Conservation (phyloP, 768 basidiomycete genomes). For the Podaxis sp. region DNA sequence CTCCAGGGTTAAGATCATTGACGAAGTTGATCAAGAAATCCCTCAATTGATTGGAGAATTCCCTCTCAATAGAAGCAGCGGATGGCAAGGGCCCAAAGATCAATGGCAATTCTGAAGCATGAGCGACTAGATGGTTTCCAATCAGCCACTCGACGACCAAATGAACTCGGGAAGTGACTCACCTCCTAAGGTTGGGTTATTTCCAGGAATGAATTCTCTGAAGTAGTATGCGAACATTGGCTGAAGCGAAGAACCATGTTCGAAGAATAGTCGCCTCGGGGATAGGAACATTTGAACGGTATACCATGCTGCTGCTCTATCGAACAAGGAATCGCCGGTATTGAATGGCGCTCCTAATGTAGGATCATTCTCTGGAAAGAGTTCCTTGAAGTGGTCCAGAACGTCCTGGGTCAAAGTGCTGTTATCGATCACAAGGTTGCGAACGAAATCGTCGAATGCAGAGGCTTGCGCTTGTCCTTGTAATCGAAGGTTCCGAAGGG, state of each 20-base stretch:
- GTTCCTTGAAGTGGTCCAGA: constrained; percentile 33
- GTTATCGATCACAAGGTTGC: constrained; percentile 49
- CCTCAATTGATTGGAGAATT: constrained; percentile 46
- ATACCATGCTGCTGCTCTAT: constrained; percentile 57
- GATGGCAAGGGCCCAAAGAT: constrained; percentile 48
- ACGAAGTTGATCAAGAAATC: constrained; percentile 61
- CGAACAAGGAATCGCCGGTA: constrained; percentile 60
- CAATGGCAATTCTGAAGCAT: constrained; percentile 48
- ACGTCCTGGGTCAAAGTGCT: constrained; percentile 43
- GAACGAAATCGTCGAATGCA: constrained; percentile 49
- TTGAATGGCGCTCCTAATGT: constrained; percentile 51
- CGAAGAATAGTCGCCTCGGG: constrained; percentile 49
- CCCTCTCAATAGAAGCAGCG: constrained; percentile 36
- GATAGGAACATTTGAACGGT: constrained; percentile 58
- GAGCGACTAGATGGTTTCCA: constrained; percentile 34
- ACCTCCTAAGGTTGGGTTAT: constrained; percentile 49
- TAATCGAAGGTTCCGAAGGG: constrained; percentile 37
- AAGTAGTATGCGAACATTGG: constrained; percentile 57
- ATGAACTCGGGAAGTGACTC: background rate
- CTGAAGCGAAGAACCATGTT: constrained; percentile 45
- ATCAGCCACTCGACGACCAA: background rate
- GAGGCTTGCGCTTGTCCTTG: constrained; percentile 38
- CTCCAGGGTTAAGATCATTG: constrained; percentile 54
- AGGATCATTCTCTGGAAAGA: constrained; percentile 51
- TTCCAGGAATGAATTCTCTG: constrained; percentile 56